These are phyloP conservation scores for Xerocomus spinulosus DNA, from an alignment of 768 basidiomycete species.

Conservation along the genomic window DNA sequence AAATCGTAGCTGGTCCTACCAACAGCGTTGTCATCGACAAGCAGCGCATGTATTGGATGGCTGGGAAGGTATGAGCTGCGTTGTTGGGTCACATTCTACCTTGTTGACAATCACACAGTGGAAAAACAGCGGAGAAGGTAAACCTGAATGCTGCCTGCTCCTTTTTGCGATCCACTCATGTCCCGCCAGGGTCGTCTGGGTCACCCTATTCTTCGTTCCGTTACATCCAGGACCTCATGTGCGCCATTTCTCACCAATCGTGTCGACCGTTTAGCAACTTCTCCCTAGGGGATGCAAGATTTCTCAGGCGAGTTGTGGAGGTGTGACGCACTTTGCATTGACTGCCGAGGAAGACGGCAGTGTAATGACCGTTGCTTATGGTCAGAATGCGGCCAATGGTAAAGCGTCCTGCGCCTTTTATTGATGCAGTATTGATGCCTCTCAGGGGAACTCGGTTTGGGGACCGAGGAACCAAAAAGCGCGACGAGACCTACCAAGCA, in stretches of 20 bases:
- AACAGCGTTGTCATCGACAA: conserved; percentile 81
- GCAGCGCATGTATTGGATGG: conserved; percentile 85
- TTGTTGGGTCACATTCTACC: background rate
- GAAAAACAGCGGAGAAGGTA: conserved; percentile 94
- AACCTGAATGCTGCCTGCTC: background rate
- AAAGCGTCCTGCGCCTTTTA: background rate
- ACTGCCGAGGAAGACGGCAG: conserved; percentile 68
- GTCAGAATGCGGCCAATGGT: conserved; percentile 86
- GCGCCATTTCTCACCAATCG: conserved; percentile 15
- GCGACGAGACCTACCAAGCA: conserved; percentile 78
- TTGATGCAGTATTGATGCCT: background rate
- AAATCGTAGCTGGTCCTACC: conserved; percentile 75
- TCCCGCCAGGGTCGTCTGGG: conserved; percentile 74
- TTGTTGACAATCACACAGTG: conserved; percentile 47
- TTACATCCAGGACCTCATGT: conserved; percentile 84
- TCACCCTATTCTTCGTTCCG: conserved; percentile 87
- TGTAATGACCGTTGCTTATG: conserved; percentile 84
- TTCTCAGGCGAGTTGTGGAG: conserved; percentile 64
- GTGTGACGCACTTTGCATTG: conserved; percentile 83
- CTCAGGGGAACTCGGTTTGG: conserved; percentile 74
- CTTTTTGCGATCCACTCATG: conserved; percentile 2
- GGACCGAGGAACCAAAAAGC: conserved; percentile 77
- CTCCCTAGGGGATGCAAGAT: conserved; percentile 74
- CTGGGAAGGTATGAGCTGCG: conserved; percentile 55
- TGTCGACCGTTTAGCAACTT: background rate